Evolutionary conservation across 768 basidiomycete genomes (phyloP).

Genomic region (Coprinopsis cinerea): DNA sequence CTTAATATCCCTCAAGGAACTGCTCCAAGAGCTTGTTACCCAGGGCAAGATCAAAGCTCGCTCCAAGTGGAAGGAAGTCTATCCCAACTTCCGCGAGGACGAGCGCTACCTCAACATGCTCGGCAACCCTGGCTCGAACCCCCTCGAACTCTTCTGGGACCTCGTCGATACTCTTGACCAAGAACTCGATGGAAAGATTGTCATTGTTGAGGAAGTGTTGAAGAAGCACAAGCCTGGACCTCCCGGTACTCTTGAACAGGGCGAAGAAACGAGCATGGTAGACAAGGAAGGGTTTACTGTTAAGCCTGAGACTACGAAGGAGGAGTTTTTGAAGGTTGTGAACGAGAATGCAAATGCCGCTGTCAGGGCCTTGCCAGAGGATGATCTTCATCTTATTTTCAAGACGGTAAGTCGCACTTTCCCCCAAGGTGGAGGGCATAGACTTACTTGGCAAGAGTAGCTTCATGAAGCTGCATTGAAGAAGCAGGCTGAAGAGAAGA

Average conservation of each 20-base stretch:
- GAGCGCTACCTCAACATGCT: constrained; percentile 82
- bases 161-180: constrained; percentile 83
- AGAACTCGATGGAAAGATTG: constrained; percentile 72
- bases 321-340: constrained; percentile 55
- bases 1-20: constrained; percentile 35
- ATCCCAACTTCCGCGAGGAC: constrained; percentile 71
- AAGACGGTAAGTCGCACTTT: constrained; percentile 41
- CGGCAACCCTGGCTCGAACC: constrained; percentile 91
- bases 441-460: constrained; percentile 32
- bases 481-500: constrained; percentile 80
- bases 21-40: constrained; percentile 66
- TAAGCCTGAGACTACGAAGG: constrained; percentile 54
- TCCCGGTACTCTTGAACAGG: constrained; percentile 27
- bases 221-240: constrained; percentile 36
- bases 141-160: constrained; percentile 97
- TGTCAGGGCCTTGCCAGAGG: constrained; percentile 39
- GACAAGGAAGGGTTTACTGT: constrained; percentile 33
- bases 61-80: constrained; percentile 89
- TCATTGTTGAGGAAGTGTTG: constrained; percentile 58
- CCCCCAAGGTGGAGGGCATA: background rate
- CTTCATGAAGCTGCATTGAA: constrained; percentile 64
- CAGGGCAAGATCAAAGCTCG: constrained; percentile 68
- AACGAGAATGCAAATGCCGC: constrained; percentile 49
- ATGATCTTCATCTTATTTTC: constrained; percentile 55
- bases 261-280: constrained; percentile 21